Conservation (phyloP, 106 monocot species). For the Hemerocallis citrina region DNA sequence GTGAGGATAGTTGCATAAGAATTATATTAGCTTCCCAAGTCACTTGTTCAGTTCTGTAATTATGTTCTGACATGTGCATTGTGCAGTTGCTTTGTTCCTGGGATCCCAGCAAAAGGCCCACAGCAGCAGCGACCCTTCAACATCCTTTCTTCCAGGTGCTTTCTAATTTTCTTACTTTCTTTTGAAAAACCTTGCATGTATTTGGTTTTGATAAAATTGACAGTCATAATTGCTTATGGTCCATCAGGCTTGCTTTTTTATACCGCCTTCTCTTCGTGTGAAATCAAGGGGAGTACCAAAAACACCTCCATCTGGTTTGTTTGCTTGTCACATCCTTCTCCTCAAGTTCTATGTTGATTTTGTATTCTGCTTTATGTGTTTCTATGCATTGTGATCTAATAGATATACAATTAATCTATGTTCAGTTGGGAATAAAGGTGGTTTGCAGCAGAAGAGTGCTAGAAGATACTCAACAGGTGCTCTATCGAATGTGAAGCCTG, state of each 20-base stretch:
- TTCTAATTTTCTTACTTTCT: background rate
- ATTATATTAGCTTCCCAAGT: too few species aligned
- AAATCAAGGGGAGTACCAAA: slow-evolving; percentile 21
- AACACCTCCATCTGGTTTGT: slow-evolving; percentile 50
- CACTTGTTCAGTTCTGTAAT: background rate
- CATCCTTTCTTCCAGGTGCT: slow-evolving; percentile 39
- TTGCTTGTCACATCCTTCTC: background rate
- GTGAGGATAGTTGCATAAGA: slow-evolving; percentile 16
- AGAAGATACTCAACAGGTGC: slow-evolving; percentile 55
- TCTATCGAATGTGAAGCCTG: slow-evolving; percentile 25
- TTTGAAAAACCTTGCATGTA: background rate
- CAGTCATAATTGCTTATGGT: background rate
- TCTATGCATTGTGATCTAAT: background rate
- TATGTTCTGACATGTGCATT: background rate
- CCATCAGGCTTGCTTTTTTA: slow-evolving; percentile 43
- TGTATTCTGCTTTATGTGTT: background rate
- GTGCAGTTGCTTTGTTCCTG: slow-evolving; percentile 45
- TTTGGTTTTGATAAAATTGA: background rate
- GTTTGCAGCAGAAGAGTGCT: slow-evolving; percentile 17
- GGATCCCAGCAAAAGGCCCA: slow-evolving; percentile 43
- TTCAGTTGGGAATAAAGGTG: slow-evolving; percentile 29
- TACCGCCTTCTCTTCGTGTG: slow-evolving; percentile 40
- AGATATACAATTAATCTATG: background rate
- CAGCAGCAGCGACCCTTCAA: slow-evolving; percentile 32
- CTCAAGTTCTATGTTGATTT: background rate